Conservation (phyloP, 345 rosid species). For the Erysimum cheiranthoides region DNA sequence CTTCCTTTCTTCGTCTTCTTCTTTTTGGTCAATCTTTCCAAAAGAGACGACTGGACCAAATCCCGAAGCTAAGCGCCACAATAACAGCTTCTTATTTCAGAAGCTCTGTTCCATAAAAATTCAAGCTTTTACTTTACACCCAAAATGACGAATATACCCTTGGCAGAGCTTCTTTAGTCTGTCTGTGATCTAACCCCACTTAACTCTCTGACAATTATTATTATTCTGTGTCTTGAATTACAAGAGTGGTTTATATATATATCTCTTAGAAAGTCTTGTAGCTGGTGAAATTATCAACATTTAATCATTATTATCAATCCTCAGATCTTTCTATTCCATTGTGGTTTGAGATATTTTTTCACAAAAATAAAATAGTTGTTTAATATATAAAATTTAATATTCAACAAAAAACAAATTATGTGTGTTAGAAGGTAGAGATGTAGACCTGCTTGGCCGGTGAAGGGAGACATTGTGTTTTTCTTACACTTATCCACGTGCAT, state of each 20-base stretch:
- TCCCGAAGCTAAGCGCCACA: conserved; percentile 47
- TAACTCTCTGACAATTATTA: conserved; percentile 7
- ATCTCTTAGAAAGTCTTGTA: neutral
- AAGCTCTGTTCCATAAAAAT: conserved; percentile 20
- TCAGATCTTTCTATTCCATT: conserved; percentile 22
- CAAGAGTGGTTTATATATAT: conserved; percentile 11
- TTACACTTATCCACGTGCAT: conserved; percentile 45
- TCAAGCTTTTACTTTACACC: conserved; percentile 21
- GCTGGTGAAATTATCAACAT: conserved; percentile 1
- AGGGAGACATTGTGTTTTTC: conserved; percentile 42
- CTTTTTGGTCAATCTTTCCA: conserved; percentile 38
- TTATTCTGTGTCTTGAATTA: conserved; percentile 2
- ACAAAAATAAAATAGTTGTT: neutral
- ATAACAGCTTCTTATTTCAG: conserved; percentile 41
- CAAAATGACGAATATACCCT: conserved; percentile 34
- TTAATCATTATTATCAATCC: conserved; percentile 8
- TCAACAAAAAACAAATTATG: neutral
- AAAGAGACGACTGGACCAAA: conserved; percentile 46
- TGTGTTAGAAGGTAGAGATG: conserved; percentile 46
- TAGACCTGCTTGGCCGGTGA: conserved; percentile 50
- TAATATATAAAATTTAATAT: neutral
- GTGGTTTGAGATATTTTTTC: conserved; percentile 20
- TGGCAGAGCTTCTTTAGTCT: neutral
- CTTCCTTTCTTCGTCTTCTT: conserved; percentile 14
- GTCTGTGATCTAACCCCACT: conserved; percentile 11